A percentile compares a stretch with the other conserved stretches of the same genome.
These are phyloP conservation scores for Vitis labrusca DNA, from an alignment of 164 flowering plant genomes.

Conservation along the genomic window DNA sequence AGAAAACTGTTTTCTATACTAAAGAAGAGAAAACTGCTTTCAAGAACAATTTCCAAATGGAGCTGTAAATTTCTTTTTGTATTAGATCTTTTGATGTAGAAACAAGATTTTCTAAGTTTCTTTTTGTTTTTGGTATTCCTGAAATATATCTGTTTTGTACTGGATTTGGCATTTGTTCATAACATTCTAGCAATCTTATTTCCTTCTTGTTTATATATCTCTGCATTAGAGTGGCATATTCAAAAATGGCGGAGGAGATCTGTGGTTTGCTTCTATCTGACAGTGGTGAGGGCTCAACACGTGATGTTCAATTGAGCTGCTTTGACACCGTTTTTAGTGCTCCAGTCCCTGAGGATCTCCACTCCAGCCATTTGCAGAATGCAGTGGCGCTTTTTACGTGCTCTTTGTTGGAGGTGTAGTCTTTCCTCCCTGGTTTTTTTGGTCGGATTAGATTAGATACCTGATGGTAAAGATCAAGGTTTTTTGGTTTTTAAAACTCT, in stretches of 20 bases:
- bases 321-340: conserved; percentile 60
- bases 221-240: conserved; percentile 65
- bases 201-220: background rate
- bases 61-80: no score
- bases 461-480: no score
- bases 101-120: no score
- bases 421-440: conserved; percentile 11
- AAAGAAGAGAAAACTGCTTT: no score
- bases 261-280: conserved; percentile 53
- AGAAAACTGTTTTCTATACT: no score
- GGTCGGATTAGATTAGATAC: no score
- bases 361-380: conserved; percentile 78
- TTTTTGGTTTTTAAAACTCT: no score
- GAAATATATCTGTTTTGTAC: background rate
- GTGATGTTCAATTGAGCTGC: conserved; percentile 65
- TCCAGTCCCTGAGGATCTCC: conserved; percentile 80
- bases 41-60: no score
- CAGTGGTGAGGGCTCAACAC: conserved; percentile 43
- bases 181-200: background rate
- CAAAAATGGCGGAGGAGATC: conserved; percentile 92
- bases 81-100: no score
- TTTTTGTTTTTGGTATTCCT: background rate
- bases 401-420: conserved; percentile 59
- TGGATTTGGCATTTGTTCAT: background rate
- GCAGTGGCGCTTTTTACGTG: conserved; percentile 71